Conservation (phyloP, 1,284 basidiomycete species). For the Irpex sp. region DNA sequence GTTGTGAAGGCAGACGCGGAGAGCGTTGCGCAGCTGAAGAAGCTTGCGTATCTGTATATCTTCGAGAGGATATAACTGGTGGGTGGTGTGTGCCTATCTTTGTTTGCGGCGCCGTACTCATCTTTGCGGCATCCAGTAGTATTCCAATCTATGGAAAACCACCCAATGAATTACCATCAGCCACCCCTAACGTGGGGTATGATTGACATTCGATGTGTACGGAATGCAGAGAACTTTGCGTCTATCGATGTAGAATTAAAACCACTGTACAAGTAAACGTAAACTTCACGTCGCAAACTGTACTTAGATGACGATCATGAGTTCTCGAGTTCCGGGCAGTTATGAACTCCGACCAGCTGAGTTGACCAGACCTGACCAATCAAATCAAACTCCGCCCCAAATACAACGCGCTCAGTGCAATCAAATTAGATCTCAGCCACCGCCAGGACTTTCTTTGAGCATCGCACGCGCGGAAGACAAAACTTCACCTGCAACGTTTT, state of each 20-base stretch:
- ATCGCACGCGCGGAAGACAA: neutral
- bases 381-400: neutral
- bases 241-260: no score
- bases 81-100: neutral
- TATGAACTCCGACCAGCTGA: neutral
- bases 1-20: slow-evolving; percentile 82
- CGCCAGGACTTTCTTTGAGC: neutral
- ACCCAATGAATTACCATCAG: no score
- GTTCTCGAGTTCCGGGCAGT: no score
- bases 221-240: no score
- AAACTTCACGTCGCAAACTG: no score
- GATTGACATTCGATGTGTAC: no score
- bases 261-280: no score
- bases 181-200: no score
- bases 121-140: no score
- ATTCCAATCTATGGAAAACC: no score
- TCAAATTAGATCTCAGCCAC: neutral
- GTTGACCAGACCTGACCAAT: neutral
- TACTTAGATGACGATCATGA: no score
- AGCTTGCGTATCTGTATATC: slow-evolving; percentile 85
- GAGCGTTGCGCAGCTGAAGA: slow-evolving; percentile 70
- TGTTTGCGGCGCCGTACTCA: neutral
- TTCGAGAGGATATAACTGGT: slow-evolving; percentile 61
- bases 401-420: neutral
- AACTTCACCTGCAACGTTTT: neutral